Evolutionary conservation across 1,284 basidiomycete species (phyloP), one percentile per base, ranked within the genome.

Genomic region (Apiotrichum porosum): DNA sequence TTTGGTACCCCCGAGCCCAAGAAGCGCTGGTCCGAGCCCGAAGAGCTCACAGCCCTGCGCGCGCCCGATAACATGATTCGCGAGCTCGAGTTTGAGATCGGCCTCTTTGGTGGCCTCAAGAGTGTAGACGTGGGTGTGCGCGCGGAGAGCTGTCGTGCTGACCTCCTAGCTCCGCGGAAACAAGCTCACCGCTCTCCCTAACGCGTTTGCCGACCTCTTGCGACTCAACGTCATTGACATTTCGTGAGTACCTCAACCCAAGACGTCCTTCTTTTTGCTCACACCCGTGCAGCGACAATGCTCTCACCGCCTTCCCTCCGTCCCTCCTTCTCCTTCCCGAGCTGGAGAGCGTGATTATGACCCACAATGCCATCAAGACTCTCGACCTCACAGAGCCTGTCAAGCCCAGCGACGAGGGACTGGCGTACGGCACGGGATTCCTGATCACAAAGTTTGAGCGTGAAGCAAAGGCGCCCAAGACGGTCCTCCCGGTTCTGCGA

Each of bases 141-240:
- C 1, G 19, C 17, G 34, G 18, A 19, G 17, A 3, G 6, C 34
- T 6, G 23, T 10, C 8, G 15, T 19, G 18, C 49, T 45, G 13
- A 54, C 40, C 2, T 4, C 12, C 23, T 44, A 72, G 68, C 56
- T 70, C 10, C 55, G 57, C 38, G 42, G 41, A 4, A 72, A 74
- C 46, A 32, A 48, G 34, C 56, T 74, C 13, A 53, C 50, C 9
- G 24, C 34, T 2, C 51, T 74, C 1, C 70, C 70, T 1, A 54
- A 68, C 42, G 57, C 61, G 31, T 49, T 71, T n/a, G 67, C 69
- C 19, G 69, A 74, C 49, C 56, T 74, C 13, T 57, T 72, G 13
- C 58, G 62, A 19, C 47, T 74, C 19, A 65, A 59, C 2, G 49
- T 50, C 33, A 40, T 74, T 9, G 69, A 72, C 41, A 51, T 74